Evolutionary conservation across 2,329 filamentous ascomycete species (phyloP), one percentile per base, ranked within the genome.

Genomic region (Pseudogymnoascus sp.): DNA sequence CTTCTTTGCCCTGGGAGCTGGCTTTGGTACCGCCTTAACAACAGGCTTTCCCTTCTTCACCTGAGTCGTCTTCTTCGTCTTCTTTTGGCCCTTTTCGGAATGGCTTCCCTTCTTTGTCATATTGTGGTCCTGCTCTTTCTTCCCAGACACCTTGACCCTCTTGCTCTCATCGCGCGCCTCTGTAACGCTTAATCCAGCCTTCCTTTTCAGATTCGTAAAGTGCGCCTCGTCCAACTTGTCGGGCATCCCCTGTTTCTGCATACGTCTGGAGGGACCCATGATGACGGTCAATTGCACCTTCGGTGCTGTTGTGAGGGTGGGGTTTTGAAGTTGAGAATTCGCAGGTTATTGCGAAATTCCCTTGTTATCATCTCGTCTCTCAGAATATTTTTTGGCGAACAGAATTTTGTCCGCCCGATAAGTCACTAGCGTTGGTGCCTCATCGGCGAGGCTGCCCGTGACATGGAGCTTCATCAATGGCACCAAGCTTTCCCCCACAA

Each of bases 231-330:
- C 91, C 67, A 97, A 83, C 67, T 89, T 82, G 71, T 89, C 84
- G 61, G 94, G 94, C 67, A 88, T 82, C 62, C 92, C 93, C 83
- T 97, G 94, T 79, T 97, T 97, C 76, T 92, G 90, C 88, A 97
- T 95, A 71, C 92, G 91, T 74, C 92, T 89, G 75, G 92, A 90
- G 65, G 86, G 84, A 80, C 91, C 92, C 92, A 96, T 96, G 72
- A 74, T 85, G 73, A 55, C 15, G n/a, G 48, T 12, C 21, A 55
- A 55, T 55, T 55, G 48, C 48, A 55, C 48, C 48, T 55, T 55
- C 15, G 48, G 48, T 55, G 48, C 48, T 55, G 48, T 55, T 55
- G 29, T 55, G 48, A 55, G 48, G 48, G 48, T 35, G 48, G 29
- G 4, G 29, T 33, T 55, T 33, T 55, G 48, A 21, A 55, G 48